Evolutionary conservation across 805 yeast species (phyloP), one percentile per base, ranked within the genome.

Genomic region (Candida andamanensis): DNA sequence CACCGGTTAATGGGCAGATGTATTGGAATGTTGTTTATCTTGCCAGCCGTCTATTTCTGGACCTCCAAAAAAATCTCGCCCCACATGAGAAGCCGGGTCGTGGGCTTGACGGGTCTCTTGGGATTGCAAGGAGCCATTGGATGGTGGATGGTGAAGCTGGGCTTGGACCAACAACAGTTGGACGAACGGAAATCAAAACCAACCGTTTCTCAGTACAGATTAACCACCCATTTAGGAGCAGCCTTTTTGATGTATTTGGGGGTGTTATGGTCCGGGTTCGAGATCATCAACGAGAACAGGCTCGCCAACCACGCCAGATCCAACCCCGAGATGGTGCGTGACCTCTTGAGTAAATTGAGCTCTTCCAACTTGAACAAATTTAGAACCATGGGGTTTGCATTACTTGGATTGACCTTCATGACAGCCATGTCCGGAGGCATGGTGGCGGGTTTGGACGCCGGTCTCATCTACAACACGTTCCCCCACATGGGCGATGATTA

Each of bases 91-190:
- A 64, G 65, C 35, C 72, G 85, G 44, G 64, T 92, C 11, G 57
- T 84, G 14, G 85, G 85, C 2, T 72, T 92, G 28, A 74, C 95
- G 25, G 77, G 71, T 0, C 62, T 92, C 31, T 69, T 92, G 36
- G 99, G 95, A 8, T 63, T 92, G 29, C 98, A 92, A 66, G 98
- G 98, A 32, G 83, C 80, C 32, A 81, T 92, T 44, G 98, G 98
- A 19, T 92, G 98, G 98, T 92, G 99, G 99, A 92, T 92, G 98
- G 98, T 92, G 32, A 78, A 84, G 49, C 85, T 96, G 7, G 98
- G 98, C 18, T 69, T 92, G 35, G 95, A 87, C 52, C 82, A 81
- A 49, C 72, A 80, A 26, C 81, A 81, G 50, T 64, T 92, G 29
- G 73, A 72, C 15, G 87, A 81, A 43, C 74, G 95, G 54, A 82